Evolutionary conservation across 2,329 filamentous ascomycete genomes (phyloP), one percentile per base, ranked within the genome.

Genomic region (Eutypella sp.): DNA sequence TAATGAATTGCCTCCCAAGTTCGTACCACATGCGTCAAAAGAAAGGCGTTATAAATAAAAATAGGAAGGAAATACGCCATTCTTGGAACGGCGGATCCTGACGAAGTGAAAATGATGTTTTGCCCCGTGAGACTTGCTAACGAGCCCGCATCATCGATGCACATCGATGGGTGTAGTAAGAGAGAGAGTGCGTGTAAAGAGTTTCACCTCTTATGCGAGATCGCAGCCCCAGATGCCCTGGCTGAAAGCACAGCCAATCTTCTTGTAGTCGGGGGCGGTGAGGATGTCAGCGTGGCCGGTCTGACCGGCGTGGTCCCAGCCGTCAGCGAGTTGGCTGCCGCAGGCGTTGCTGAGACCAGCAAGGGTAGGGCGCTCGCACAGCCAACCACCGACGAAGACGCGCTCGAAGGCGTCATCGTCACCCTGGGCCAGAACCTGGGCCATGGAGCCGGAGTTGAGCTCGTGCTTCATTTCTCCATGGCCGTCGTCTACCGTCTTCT

Each of bases 321-420:
- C 40, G 5, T 5, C 9, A 15, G 18, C 27, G 16, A 41, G 9
- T 4, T 33, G 11, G 40, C 10, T 5, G n/a, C 11, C 16, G 40
- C 40, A 41, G 40, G 29, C 20, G 40, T 16, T 24, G 24, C 18
- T 29, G 40, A 41, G 40, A 13, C 40, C 40, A 15, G 22, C 11
- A 11, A 18, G 7, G 24, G 10, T 6, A 24, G 40, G 40, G 16
- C 27, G 19, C 40, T 41, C 40, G 40, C 40, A 41, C 10, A 41
- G 40, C 40, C 40, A 41, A 24, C 40, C 40, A 8, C 40, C 40
- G 40, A 41, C 40, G 40, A 41, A 41, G 24, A 41, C 24, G 24
- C 29, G 6, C 24, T 29, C 24, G 40, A 41, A 41, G 18, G 16
- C 40, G 22, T 41, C 40, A 8, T 22, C 1, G 18, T 27, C 7